phyloP scores from a whole-genome alignment of 1,139 yeast genomes.

The Blastobotrys serpentis region DNA sequence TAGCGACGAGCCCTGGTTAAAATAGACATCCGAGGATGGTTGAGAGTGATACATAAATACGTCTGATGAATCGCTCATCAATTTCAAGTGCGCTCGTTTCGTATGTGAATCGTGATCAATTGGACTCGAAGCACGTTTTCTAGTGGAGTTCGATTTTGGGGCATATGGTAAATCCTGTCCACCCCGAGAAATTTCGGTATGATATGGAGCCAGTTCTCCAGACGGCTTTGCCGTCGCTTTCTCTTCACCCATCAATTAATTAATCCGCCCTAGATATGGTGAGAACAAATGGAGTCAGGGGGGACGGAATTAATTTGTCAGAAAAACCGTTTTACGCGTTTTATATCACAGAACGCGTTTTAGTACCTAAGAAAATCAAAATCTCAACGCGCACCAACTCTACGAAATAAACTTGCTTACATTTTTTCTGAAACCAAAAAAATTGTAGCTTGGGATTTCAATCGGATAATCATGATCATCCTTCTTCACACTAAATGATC shows the following conservation, averaged over 20 bases:
- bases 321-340: no score
- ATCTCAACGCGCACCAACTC: no score
- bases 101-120: not conserved
- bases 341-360: no score
- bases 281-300: no score
- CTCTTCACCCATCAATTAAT: conserved; percentile 2
- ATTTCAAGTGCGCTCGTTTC: conserved; percentile 10
- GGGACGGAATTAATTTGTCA: no score
- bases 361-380: no score
- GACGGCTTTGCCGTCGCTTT: not conserved
- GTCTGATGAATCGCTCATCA: conserved; percentile 8
- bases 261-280: no score
- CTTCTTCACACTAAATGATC: no score
- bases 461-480: no score
- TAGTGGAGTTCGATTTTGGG: not conserved
- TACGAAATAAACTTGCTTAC: no score
- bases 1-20: not conserved
- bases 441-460: no score
- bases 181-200: conserved; percentile 7
- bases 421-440: no score
- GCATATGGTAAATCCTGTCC: conserved; percentile 15
- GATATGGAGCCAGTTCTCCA: conserved; percentile 6
- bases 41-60: conserved; percentile 1
- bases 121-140: conserved; percentile 6
- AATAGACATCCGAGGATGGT: conserved; percentile 4